Evolutionary conservation across 495 filamentous ascomycete genomes (phyloP).

Genomic region (Xylaria acuta): DNA sequence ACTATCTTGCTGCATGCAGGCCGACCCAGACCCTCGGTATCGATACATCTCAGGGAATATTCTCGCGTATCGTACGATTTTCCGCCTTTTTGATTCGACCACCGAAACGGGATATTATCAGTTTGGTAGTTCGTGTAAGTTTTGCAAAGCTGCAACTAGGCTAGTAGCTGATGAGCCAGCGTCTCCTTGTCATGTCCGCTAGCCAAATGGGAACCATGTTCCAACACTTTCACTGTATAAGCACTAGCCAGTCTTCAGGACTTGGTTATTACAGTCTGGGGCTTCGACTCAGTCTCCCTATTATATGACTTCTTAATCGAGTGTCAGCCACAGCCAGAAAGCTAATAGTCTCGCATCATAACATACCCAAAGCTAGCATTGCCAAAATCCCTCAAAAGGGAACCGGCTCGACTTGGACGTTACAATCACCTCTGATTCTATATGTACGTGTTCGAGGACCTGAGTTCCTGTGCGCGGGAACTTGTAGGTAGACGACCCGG

Average conservation of each 20-base stretch:
- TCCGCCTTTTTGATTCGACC: neutral
- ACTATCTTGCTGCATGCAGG: slow-evolving; percentile 21
- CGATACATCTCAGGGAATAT: neutral
- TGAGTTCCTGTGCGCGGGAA: neutral
- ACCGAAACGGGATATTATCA: neutral
- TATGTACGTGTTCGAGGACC: neutral
- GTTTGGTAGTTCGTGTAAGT: slow-evolving; percentile 13
- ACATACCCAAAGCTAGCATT: neutral
- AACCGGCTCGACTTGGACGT: slow-evolving; percentile 1
- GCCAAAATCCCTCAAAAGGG: neutral
- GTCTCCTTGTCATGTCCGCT: neutral
- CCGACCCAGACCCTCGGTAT: slow-evolving; percentile 26
- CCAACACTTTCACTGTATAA: neutral
- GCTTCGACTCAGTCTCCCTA: neutral
- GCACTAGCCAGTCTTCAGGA: neutral
- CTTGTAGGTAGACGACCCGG: slow-evolving; percentile 14
- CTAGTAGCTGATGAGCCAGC: slow-evolving; percentile 19
- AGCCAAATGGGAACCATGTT: neutral
- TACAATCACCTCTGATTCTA: slow-evolving; percentile 2
- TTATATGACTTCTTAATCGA: neutral
- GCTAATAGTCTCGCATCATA: neutral
- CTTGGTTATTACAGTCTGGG: neutral
- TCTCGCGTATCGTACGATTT: slow-evolving; percentile 4
- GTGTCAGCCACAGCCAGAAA: neutral
- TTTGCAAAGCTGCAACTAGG: slow-evolving; percentile 16